phyloP scores from a whole-genome alignment of 139 green algal species.

The Chlorella vulgaris region DNA sequence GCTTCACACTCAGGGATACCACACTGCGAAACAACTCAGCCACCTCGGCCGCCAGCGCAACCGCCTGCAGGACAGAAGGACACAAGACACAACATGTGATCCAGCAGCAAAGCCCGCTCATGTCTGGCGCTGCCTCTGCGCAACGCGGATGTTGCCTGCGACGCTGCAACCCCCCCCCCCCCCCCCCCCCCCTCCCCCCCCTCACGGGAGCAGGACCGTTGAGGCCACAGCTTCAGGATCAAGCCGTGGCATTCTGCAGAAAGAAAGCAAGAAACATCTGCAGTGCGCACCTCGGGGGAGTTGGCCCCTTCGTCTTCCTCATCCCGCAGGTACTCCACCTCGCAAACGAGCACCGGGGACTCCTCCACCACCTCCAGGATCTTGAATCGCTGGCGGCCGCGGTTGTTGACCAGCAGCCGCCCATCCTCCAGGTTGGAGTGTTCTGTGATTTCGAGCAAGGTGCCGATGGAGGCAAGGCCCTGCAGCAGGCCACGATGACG shows the following conservation, averaged over 20 bases:
- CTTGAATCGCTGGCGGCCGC: conserved; percentile 27
- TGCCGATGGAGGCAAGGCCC: conserved; percentile 48
- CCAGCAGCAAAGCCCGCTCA: too few relatives aligned
- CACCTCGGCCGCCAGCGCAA: conserved; percentile 27
- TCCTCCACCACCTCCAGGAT: conserved; percentile 48
- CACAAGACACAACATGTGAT: too few relatives aligned
- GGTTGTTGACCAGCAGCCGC: conserved; percentile 46
- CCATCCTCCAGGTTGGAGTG: conserved; percentile 54
- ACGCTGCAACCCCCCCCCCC: too few relatives aligned
- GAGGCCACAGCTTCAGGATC: too few relatives aligned
- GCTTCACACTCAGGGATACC: conserved; percentile 34
- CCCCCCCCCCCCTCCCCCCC: too few relatives aligned
- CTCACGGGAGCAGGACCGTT: too few relatives aligned
- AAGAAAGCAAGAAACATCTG: background rate
- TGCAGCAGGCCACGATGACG: background rate
- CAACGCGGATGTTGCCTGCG: too few relatives aligned
- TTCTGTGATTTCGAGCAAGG: conserved; percentile 52
- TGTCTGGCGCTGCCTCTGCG: too few relatives aligned
- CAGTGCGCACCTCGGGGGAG: background rate
- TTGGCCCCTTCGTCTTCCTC: conserved; percentile 20
- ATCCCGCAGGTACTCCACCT: conserved; percentile 55
- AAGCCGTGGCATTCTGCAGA: too few relatives aligned
- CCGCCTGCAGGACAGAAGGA: conserved; percentile 5
- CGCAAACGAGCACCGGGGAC: conserved; percentile 55
- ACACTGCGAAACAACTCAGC: conserved; percentile 41